phyloP scores from a whole-genome alignment of 331 rosid genomes.

The Stylosanthes scabra region DNA sequence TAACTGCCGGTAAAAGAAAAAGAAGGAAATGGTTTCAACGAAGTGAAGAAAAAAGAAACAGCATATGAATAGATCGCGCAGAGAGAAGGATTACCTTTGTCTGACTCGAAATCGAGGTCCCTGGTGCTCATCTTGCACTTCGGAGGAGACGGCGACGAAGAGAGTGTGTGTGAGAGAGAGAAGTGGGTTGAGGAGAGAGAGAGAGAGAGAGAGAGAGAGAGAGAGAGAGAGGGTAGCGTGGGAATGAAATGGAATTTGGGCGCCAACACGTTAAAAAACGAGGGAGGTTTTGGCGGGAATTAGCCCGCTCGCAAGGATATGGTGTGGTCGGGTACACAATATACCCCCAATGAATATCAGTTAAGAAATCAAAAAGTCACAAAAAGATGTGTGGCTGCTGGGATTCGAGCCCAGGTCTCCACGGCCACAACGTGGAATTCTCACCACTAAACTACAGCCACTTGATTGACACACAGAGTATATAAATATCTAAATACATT shows the following conservation, averaged over 20 bases:
- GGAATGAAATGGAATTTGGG: slow-evolving; percentile 40
- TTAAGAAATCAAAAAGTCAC: background rate
- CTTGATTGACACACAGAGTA: too few species aligned
- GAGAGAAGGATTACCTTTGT: slow-evolving; percentile 61
- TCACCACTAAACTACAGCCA: slow-evolving; percentile 70
- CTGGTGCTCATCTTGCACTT: slow-evolving; percentile 54
- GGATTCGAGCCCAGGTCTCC: slow-evolving; percentile 97
- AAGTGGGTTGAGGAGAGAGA: background rate
- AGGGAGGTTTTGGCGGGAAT: slow-evolving; percentile 87
- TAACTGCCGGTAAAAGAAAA: slow-evolving; percentile 51
- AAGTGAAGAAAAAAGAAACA: background rate
- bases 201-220: too few species aligned
- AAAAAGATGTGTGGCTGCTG: slow-evolving; percentile 52
- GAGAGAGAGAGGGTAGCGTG: background rate
- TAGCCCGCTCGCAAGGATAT: background rate
- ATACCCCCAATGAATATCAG: background rate
- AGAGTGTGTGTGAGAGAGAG: background rate
- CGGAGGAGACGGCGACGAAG: slow-evolving; percentile 4
- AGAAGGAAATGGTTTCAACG: background rate
- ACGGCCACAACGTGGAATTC: slow-evolving; percentile 84
- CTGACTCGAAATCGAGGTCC: slow-evolving; percentile 67
- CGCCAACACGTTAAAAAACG: slow-evolving; percentile 54
- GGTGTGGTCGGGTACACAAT: slow-evolving; percentile 11
- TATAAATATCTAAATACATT: too few species aligned
- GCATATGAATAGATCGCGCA: background rate